Evolutionary conservation across 1,284 basidiomycete genomes (phyloP), one percentile per base, ranked within the genome.

Genomic region (Leucoagaricus sp.): DNA sequence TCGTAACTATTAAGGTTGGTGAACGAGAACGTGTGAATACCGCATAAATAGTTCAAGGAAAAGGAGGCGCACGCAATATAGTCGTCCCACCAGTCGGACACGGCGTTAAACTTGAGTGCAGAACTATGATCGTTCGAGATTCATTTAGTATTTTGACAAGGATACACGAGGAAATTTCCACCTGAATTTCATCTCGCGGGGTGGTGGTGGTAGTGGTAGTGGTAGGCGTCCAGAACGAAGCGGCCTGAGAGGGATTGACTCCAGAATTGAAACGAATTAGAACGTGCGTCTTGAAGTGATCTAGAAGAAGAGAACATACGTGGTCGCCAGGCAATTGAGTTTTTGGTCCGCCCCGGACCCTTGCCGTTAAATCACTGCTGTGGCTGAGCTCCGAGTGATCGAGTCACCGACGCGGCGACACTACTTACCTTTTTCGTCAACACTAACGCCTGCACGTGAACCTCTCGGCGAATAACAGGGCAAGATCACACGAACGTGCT

Each of bases 21-120:
- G 40, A 40, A n/a, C 28, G 19, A 46, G 40, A 40, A n/a, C 28
- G 19, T 42, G 49, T 44, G 19, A 57, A 40, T 33, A 9, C 26
- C 21, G 17, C 17, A 34, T 36, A 44, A 58, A 19, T 3, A 23
- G 42, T 40, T 29, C 29, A 28, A 42, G 12, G 28, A 19, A 28
- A 53, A 38, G 38, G 17, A 38, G 58, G 17, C 88, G 62, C 66
- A 93, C 84, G 86, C 83, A 60, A 98, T 89, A 69, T 98, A 98
- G 62, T 95, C 86, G 65, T 94, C 91, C 83, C 90, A 91, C 95
- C 96, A 98, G 61, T 98, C 95, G 1, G 94, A 82, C 40, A 96
- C 92, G 21, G 93, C 90, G 67, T 98, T 97, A 75, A 96, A 95
- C 69, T 96, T 93, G 61, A 97, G 81, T 13, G 93, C 89, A 28